phyloP scores from a whole-genome alignment of 352 stramenopile genomes.

The Pythium vanterpoolii region DNA sequence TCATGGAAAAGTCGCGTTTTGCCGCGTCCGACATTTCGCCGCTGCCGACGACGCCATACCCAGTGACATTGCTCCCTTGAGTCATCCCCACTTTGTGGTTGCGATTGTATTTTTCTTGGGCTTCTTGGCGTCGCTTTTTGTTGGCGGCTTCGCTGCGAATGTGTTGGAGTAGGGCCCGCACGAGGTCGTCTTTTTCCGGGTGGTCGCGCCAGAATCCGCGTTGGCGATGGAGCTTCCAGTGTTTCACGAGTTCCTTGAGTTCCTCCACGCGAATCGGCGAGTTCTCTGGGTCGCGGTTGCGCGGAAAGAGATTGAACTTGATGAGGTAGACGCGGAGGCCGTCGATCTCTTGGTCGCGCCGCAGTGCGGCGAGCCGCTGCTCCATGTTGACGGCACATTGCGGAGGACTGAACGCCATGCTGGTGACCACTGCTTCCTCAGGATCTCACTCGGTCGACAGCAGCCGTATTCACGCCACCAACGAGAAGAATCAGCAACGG shows the following conservation, averaged over 20 bases:
- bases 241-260: conserved; percentile 90
- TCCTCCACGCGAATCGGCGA: conserved; percentile 85
- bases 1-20: conserved; percentile 62
- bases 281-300: conserved; percentile 81
- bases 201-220: conserved; percentile 89
- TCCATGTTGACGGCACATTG: conserved; percentile 88
- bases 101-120: conserved; percentile 68
- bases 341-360: conserved; percentile 83
- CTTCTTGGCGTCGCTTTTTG: conserved; percentile 77
- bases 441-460: not conserved
- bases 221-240: conserved; percentile 89
- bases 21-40: conserved; percentile 25
- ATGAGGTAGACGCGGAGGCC: conserved; percentile 77
- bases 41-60: conserved; percentile 2
- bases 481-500: too few species aligned
- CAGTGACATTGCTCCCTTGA: conserved; percentile 10
- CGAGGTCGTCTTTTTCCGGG: conserved; percentile 87
- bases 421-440: not conserved
- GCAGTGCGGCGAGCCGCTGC: conserved; percentile 69
- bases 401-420: conserved; percentile 69
- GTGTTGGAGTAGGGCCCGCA: conserved; percentile 82
- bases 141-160: conserved; percentile 76
- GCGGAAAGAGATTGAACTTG: conserved; percentile 86
- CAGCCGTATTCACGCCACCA: too few species aligned
- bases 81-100: conserved; percentile 21